Percentiles rank a stretch among this genome's conserved stretches.
Conservation (phyloP, 148 eudicot genomes). For the Silene uniflora region DNA sequence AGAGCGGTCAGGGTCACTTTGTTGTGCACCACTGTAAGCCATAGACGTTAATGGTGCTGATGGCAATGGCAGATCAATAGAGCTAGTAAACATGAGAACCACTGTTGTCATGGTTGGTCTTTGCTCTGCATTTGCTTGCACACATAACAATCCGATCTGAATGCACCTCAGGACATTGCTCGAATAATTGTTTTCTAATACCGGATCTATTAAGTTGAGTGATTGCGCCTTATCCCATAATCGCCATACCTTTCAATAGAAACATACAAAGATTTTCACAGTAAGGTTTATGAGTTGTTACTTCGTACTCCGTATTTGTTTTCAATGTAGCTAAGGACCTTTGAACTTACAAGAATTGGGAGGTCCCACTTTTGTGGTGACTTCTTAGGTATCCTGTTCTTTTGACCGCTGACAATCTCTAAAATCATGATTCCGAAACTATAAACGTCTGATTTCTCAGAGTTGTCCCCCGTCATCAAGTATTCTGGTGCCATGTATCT, state of each 20-base stretch:
- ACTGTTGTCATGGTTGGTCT: conserved; percentile 23
- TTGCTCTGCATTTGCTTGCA: conserved; percentile 24
- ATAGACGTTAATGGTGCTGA: no score
- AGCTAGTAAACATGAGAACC: conserved; percentile 12
- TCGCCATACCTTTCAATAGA: conserved; percentile 17
- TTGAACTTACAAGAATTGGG: neutral
- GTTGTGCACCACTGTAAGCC: no score
- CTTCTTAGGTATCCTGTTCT: neutral
- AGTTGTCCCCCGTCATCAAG: no score
- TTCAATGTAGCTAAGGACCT: neutral
- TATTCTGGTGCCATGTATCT: no score
- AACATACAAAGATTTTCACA: neutral
- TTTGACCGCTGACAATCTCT: no score
- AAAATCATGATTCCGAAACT: no score
- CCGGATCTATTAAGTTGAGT: conserved; percentile 13
- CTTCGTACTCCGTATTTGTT: no score
- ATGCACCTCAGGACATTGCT: conserved; percentile 24
- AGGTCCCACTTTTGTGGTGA: neutral
- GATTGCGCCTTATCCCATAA: conserved; percentile 13
- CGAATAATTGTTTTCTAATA: neutral
- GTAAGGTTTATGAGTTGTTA: neutral
- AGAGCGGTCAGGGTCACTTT: conserved; percentile 5
- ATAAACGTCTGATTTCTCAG: no score
- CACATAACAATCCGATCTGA: conserved; percentile 26
- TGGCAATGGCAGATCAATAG: conserved; percentile 1